Evolutionary conservation across 1,139 yeast species (phyloP).

Genomic region (Magnusiomyces suaveolens): DNA sequence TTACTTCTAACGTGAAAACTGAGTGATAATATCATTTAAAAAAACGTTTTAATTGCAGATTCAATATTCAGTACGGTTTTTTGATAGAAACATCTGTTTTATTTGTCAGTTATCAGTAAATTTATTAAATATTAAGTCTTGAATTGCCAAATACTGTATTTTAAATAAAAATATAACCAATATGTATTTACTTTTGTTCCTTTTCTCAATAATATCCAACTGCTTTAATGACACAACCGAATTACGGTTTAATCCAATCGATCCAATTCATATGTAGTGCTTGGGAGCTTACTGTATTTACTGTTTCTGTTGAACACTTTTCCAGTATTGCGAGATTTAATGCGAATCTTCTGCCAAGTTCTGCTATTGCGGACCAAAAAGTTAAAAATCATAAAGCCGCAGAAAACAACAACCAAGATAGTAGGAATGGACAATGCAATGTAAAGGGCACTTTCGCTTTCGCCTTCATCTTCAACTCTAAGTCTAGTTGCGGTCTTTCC

Average conservation of each 20-base stretch:
- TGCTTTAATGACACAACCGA: too few relatives aligned
- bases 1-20: too few relatives aligned
- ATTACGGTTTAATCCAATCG: background rate
- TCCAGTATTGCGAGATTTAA: constrained; percentile 7
- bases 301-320: constrained; percentile 2
- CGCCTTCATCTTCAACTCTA: constrained; percentile 12
- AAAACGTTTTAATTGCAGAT: too few relatives aligned
- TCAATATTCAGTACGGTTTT: too few relatives aligned
- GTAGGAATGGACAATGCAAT: constrained; percentile 60
- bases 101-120: too few relatives aligned
- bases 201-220: too few relatives aligned
- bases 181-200: too few relatives aligned
- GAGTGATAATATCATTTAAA: too few relatives aligned
- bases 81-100: too few relatives aligned
- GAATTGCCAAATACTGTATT: too few relatives aligned
- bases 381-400: constrained; percentile 12
- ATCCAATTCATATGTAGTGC: constrained; percentile 13
- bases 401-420: constrained; percentile 46
- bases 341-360: constrained; percentile 14
- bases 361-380: constrained; percentile 12
- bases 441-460: constrained; percentile 50
- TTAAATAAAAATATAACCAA: too few relatives aligned
- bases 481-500: constrained; percentile 48
- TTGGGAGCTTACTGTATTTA: constrained; percentile 13
- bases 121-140: too few relatives aligned